Evolutionary conservation across 192 early-diverging fungal genomes (phyloP).

Genomic region (Podila epigama): DNA sequence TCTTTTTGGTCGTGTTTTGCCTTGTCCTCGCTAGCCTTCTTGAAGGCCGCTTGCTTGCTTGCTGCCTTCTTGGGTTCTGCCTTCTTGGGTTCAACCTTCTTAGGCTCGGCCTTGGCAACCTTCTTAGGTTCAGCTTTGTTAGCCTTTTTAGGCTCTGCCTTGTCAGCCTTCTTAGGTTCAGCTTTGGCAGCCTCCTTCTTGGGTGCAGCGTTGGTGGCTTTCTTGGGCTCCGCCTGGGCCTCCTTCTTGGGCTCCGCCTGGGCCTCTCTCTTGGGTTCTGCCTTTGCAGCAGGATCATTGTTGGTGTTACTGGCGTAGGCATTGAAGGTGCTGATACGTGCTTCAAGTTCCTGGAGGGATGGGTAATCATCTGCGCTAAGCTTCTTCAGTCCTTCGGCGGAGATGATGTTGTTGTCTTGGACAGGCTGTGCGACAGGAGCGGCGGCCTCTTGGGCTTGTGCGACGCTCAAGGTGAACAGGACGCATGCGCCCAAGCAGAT

Average conservation of each 20-base stretch:
- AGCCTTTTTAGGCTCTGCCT: neutral
- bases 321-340: conserved; percentile 13
- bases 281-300: neutral
- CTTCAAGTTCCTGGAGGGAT: conserved; percentile 13
- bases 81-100: neutral
- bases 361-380: conserved; percentile 11
- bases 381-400: conserved; percentile 6
- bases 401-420: neutral
- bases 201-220: neutral
- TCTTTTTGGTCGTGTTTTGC: neutral
- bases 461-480: conserved; percentile 5
- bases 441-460: conserved; percentile 11
- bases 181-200: neutral
- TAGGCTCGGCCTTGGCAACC: too few species aligned
- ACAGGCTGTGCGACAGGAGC: neutral
- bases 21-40: neutral
- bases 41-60: neutral
- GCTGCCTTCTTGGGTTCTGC: neutral
- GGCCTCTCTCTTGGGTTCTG: neutral
- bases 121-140: too few species aligned
- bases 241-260: neutral
- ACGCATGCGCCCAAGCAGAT: conserved; percentile 22
- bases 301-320: neutral
- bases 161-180: neutral
- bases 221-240: neutral